These are phyloP conservation scores for Talaromyces thailandensis DNA, from an alignment of 495 filamentous ascomycete genomes.

Conservation along the genomic window DNA sequence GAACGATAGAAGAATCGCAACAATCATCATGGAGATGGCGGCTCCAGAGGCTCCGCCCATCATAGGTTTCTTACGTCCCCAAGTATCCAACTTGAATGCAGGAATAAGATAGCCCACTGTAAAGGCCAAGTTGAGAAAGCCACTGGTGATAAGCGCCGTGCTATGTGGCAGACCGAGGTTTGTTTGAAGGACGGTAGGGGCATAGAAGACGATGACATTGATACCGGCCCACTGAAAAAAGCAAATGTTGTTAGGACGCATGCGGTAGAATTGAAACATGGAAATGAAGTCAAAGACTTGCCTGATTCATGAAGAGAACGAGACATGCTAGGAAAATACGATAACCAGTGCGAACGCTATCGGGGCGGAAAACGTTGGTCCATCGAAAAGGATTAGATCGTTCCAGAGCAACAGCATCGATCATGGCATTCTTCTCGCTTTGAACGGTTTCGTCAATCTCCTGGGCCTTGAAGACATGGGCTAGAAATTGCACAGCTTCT, in stretches of 20 bases:
- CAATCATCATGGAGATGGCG: conserved; percentile 42
- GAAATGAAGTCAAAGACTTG: too few relatives aligned
- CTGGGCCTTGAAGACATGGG: conserved; percentile 34
- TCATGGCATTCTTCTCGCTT: conserved; percentile 38
- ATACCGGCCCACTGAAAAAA: conserved; percentile 23
- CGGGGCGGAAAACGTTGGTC: too few relatives aligned
- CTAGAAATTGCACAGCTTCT: conserved; percentile 40
- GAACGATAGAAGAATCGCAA: conserved; percentile 37
- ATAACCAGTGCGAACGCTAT: conserved; percentile 23
- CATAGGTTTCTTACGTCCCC: conserved; percentile 49
- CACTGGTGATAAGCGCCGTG: too few relatives aligned
- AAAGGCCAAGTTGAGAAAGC: too few relatives aligned
- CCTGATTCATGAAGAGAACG: conserved; percentile 42
- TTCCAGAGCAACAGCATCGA: too few relatives aligned
- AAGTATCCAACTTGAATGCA: conserved; percentile 32
- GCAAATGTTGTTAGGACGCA: too few relatives aligned
- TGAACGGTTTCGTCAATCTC: conserved; percentile 33
- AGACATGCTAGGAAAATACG: conserved; percentile 43
- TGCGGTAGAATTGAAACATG: too few relatives aligned
- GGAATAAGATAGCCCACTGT: conserved; percentile 24
- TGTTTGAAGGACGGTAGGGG: conserved; percentile 30
- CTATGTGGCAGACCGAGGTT: conserved; percentile 33
- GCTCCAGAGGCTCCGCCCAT: conserved; percentile 45
- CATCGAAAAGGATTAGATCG: too few relatives aligned
- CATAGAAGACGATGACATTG: conserved; percentile 35